Conservation (phyloP, 225 moss, liverwort and hornwort species). For the Pseudisothecium myosuroides region DNA sequence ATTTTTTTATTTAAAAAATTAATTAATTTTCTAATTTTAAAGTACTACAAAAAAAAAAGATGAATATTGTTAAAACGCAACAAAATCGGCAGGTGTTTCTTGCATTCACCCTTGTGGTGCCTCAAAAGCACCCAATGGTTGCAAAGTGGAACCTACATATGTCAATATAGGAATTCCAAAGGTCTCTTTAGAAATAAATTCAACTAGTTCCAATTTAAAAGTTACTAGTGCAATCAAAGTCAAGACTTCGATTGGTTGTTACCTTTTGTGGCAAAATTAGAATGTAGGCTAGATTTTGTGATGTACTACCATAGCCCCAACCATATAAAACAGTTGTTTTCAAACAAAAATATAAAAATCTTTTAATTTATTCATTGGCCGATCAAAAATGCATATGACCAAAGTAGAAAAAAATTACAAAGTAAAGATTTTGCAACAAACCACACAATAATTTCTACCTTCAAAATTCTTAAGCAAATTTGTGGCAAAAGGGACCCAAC, state of each 20-base stretch:
- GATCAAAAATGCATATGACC: background rate
- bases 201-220: background rate
- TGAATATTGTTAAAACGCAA: too few relatives aligned
- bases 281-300: background rate
- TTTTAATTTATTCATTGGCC: too few relatives aligned
- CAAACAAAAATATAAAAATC: background rate
- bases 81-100: too few relatives aligned
- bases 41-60: too few relatives aligned
- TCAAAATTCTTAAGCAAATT: background rate
- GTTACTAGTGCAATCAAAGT: background rate
- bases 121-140: fast-evolving
- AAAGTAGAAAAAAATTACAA: background rate
- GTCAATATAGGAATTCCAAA: background rate
- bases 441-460: too few relatives aligned
- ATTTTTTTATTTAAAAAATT: too few relatives aligned
- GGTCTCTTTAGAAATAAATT: background rate
- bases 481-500: background rate
- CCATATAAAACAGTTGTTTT: background rate
- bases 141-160: background rate
- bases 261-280: background rate
- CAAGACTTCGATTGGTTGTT: background rate
- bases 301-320: background rate
- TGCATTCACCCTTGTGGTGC: background rate
- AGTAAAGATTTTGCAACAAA: background rate
- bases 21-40: too few relatives aligned